Evolutionary conservation across 2,329 filamentous ascomycete genomes (phyloP), one percentile per base, ranked within the genome.

Genomic region (Fonsecaea nubica): DNA sequence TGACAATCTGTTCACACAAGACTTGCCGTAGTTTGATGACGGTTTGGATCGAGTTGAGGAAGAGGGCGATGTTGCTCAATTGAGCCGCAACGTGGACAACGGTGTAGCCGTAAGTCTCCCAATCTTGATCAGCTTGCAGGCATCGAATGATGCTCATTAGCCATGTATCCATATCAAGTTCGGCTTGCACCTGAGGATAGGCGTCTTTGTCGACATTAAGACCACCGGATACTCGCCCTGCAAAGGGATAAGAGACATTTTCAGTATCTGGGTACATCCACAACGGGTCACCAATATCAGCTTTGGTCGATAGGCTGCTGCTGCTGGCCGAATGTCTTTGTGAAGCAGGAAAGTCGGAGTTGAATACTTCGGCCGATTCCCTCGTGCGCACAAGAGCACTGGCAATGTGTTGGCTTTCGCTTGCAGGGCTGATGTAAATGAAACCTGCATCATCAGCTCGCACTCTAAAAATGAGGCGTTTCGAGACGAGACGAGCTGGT

Each of bases 61-160:
- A 97, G 13, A 98, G 83, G 12, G 92, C 89, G 74, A 95, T 92
- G 73, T 99, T 99, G 77, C 90, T 91, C 25, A 99, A 83, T 74
- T 98, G 94, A 33, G 92, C 90, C 0, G 92, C 91, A 9, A 97
- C 81, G 76, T 97, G 92, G 5, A 92, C 91, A 35, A 99, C 82
- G 18, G 94, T 86, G 75, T 94, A 97, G 77, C 92, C 94, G 81
- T 96, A 97, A 1, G 96, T 83, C 76, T 98, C 93, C 93, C 94
- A 98, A 68, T 95, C 90, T 56, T 87, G 86, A 48, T 90, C 90
- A 63, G 88, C 85, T 70, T 90, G 87, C 52, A 96, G 80, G n/a
- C 95, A 80, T n/a, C 84, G 83, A 32, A 92, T 86, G 42, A 96
- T 83, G 10, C 88, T 84, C 69, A 93, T 90, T n/a, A 96, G 83